A percentile compares a stretch with the other conserved stretches of the same genome.
phyloP scores from a whole-genome alignment of 163 green algal genomes.

The Scenedesmus sp. region DNA sequence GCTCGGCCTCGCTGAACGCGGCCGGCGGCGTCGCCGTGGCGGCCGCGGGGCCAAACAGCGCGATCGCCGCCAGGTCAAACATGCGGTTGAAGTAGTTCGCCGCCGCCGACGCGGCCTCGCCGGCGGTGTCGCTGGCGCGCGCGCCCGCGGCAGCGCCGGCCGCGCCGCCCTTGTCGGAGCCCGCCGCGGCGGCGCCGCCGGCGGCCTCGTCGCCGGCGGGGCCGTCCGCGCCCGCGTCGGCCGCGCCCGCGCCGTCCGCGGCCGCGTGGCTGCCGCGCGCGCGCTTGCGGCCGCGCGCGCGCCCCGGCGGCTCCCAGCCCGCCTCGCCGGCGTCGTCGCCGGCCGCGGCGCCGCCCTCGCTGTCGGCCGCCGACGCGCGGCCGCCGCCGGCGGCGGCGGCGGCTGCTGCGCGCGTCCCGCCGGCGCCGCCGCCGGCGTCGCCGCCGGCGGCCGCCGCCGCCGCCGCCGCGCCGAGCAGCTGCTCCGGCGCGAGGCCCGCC shows the following conservation, averaged over 20 bases:
- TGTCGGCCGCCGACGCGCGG: not conserved
- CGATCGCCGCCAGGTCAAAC: conserved; percentile 36
- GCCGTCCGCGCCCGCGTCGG: not conserved
- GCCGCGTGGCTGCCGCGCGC: not conserved
- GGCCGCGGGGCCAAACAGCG: conserved; percentile 23
- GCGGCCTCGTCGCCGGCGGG: not conserved
- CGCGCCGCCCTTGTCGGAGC: not conserved
- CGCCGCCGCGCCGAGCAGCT: not conserved
- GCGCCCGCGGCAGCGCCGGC: not conserved
- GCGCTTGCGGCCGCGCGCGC: not conserved
- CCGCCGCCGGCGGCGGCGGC: not conserved
- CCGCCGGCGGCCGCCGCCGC: too few relatives aligned
- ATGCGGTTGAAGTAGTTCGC: conserved; percentile 14
- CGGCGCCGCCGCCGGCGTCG: too few relatives aligned
- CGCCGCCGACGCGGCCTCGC: not conserved
- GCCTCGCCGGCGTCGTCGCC: not conserved
- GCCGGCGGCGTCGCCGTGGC: not conserved
- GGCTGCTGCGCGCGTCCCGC: not conserved
- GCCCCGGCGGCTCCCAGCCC: not conserved
- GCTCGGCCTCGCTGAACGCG: conserved; percentile 15
- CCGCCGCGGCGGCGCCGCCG: not conserved
- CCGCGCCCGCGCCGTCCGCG: not conserved
- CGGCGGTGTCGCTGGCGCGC: not conserved
- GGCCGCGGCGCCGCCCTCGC: not conserved
- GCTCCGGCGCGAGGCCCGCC: not conserved